Percentiles rank a stretch among this genome's conserved stretches.
phyloP scores from a whole-genome alignment of 352 stramenopile genomes.

The Phytopythium mirpurense region DNA sequence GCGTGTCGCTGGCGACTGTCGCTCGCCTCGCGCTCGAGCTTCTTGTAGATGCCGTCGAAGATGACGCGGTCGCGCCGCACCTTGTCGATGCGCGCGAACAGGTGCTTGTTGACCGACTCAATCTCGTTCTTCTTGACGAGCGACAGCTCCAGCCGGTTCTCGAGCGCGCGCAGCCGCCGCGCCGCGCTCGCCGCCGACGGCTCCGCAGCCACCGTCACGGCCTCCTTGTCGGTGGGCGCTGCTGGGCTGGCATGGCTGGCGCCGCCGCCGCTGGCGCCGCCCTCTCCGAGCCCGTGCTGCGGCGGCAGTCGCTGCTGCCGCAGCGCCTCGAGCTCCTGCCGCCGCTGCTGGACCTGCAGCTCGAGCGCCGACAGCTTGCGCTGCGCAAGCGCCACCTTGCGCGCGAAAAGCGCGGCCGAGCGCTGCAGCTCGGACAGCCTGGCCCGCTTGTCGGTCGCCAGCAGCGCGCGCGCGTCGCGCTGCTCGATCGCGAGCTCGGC shows the following conservation, averaged over 20 bases:
- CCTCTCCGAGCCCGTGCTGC: constrained; percentile 13
- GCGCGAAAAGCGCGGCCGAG: constrained; percentile 34
- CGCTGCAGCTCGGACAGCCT: constrained; percentile 53
- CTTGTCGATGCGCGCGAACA: constrained; percentile 67
- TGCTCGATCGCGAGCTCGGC: constrained; percentile 68
- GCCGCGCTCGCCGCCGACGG: constrained; percentile 35
- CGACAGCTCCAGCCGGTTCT: constrained; percentile 71
- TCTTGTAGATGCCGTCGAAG: constrained; percentile 85
- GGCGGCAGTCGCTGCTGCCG: constrained; percentile 13
- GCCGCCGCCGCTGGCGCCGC: no score
- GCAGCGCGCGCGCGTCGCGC: constrained; percentile 43
- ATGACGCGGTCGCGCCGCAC: constrained; percentile 62
- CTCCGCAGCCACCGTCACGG: neutral
- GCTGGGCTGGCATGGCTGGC: no score
- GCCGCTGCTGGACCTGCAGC: constrained; percentile 34
- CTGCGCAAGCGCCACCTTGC: constrained; percentile 44
- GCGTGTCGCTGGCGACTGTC: constrained; percentile 46
- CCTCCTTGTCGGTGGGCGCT: neutral
- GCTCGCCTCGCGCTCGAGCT: constrained; percentile 68
- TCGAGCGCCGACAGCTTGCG: constrained; percentile 39
- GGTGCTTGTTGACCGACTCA: constrained; percentile 75
- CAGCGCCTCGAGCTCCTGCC: constrained; percentile 16
- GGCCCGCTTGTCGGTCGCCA: constrained; percentile 48
- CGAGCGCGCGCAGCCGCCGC: constrained; percentile 44
- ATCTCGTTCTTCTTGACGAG: constrained; percentile 81